phyloP scores from a whole-genome alignment of 179 eudicot species.

The Monotropa hypopitys region DNA sequence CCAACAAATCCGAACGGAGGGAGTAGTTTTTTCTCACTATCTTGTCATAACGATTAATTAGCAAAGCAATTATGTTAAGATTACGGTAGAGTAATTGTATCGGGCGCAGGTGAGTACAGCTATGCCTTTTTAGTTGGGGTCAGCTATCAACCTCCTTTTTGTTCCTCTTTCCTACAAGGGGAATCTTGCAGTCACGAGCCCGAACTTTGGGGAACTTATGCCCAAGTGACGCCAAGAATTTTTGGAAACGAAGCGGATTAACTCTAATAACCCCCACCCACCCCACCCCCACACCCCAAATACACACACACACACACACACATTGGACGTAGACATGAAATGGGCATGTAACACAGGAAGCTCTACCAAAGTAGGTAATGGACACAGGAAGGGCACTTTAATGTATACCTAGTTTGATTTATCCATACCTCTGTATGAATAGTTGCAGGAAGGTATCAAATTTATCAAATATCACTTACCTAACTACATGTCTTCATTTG shows the following conservation, averaged over 20 bases:
- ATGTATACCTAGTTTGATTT: background rate
- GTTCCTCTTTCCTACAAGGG: background rate
- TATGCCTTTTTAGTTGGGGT: background rate
- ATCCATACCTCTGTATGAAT: background rate
- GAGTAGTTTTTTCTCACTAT: background rate
- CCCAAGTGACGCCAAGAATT: background rate
- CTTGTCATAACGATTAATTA: background rate
- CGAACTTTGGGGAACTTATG: background rate
- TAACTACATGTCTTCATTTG: background rate
- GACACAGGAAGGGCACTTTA: background rate
- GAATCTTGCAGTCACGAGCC: background rate
- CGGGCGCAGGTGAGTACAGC: background rate
- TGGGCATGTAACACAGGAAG: background rate
- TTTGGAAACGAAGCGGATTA: background rate
- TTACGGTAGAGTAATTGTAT: background rate
- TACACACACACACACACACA: no score
- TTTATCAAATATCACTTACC: background rate
- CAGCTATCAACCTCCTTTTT: background rate
- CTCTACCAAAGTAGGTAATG: background rate
- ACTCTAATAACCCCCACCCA: background rate
- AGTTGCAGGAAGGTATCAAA: background rate
- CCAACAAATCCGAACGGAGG: no score
- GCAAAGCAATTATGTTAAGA: background rate
- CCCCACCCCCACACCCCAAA: no score
- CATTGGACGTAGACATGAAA: background rate